Conservation (phyloP, 208 protist genomes). For the Crithidia fasciculata region DNA sequence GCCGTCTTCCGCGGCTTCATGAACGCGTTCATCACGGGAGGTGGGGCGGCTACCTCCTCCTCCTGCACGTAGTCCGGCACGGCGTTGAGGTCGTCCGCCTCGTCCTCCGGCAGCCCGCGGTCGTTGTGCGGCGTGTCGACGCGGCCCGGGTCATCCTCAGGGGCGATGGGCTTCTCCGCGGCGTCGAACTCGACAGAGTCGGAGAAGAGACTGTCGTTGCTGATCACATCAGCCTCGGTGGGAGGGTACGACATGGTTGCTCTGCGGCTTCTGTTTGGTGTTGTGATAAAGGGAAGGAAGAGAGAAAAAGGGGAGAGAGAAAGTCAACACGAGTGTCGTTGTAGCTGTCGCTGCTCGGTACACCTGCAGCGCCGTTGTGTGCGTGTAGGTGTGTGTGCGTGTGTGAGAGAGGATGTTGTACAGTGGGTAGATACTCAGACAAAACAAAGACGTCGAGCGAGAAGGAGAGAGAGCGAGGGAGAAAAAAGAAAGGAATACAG, state of each 20-base stretch:
- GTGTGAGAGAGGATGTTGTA: neutral
- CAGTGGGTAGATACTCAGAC: neutral
- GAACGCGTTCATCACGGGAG: slow-evolving; percentile 35
- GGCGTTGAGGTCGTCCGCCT: slow-evolving; percentile 17
- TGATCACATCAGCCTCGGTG: slow-evolving; percentile 63
- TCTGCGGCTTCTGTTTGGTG: slow-evolving; percentile 7
- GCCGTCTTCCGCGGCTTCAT: slow-evolving; percentile 66
- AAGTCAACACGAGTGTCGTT: neutral
- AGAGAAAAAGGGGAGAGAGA: slow-evolving; percentile 32
- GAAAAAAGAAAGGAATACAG: slow-evolving; percentile 4
- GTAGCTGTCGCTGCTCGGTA: neutral
- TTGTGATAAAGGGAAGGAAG: slow-evolving; percentile 19
- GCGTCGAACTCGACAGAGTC: slow-evolving; percentile 66
- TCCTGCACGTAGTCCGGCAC: slow-evolving; percentile 18
- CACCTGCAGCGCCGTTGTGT: neutral
- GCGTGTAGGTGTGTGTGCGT: slow-evolving; percentile 12
- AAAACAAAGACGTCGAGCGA: neutral
- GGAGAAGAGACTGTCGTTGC: slow-evolving; percentile 78
- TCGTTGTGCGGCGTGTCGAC: slow-evolving; percentile 15
- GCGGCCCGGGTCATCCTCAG: slow-evolving; percentile 5
- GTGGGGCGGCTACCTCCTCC: slow-evolving; percentile 26
- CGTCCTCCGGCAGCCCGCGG: slow-evolving; percentile 10
- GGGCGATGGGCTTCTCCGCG: slow-evolving; percentile 53
- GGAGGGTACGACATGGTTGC: slow-evolving; percentile 56
- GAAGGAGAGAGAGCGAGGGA: slow-evolving; percentile 6